Conservation (phyloP, 768 basidiomycete genomes). For the Russula ochroleuca region DNA sequence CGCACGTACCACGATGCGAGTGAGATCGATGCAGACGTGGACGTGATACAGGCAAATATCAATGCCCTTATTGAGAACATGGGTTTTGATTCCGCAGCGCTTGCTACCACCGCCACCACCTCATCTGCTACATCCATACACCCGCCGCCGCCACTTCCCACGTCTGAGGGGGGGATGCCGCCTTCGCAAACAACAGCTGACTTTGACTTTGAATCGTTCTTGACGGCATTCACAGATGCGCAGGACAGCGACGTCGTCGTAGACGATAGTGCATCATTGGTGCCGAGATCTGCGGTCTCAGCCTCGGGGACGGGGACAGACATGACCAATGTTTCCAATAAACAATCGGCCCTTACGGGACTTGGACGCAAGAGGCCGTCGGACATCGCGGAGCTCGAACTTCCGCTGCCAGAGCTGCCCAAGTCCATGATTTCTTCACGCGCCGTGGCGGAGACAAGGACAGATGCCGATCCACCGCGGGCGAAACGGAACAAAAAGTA, state of each 20-base stretch:
- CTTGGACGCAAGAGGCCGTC: conserved; percentile 34
- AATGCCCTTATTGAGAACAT: conserved; percentile 68
- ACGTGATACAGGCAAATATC: conserved; percentile 61
- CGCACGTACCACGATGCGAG: conserved; percentile 55
- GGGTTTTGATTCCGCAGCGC: conserved; percentile 51
- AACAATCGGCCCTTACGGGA: conserved; percentile 16
- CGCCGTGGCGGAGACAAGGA: background rate
- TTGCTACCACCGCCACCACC: conserved; percentile 25
- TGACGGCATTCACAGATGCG: conserved; percentile 34
- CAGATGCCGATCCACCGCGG: conserved; percentile 25
- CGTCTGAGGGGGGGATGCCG: background rate
- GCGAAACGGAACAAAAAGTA: conserved; percentile 33
- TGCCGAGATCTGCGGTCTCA: background rate
- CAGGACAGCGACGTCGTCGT: conserved; percentile 32
- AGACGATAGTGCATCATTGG: background rate
- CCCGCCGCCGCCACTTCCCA: conserved; percentile 29
- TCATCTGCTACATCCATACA: conserved; percentile 25
- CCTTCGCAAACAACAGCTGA: conserved; percentile 13
- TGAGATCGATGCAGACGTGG: conserved; percentile 70
- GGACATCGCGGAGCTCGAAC: conserved; percentile 31
- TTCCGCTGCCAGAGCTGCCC: conserved; percentile 13
- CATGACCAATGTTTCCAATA: background rate
- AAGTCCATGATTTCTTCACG: background rate
- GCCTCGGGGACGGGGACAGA: background rate
- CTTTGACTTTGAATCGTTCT: conserved; percentile 29